These are phyloP conservation scores for Oldenlandia corymbosa DNA, from an alignment of 257 asterid species.

Conservation along the genomic window DNA sequence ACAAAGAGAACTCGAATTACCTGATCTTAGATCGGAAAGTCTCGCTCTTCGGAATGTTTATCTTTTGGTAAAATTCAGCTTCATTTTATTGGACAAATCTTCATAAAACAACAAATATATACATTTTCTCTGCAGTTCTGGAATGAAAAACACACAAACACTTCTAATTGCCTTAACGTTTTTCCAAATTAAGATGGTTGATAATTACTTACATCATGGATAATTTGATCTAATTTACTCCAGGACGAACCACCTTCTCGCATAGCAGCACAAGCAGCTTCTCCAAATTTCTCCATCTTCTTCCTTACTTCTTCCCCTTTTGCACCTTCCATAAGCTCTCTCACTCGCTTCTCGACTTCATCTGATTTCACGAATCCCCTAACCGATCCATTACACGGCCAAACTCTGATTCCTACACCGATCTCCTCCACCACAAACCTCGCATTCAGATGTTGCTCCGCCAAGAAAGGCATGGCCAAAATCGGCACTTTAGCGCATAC, in stretches of 20 bases:
- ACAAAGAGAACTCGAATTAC: no score
- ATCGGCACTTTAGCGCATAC: background rate
- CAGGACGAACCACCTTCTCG: conserved; percentile 1
- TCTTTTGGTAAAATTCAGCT: no score
- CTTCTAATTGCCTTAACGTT: no score
- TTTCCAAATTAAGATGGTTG: background rate
- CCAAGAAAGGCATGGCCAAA: background rate
- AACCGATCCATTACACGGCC: background rate
- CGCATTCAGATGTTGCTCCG: conserved; percentile 3
- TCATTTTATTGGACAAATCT: no score
- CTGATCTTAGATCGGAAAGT: no score
- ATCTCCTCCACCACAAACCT: background rate
- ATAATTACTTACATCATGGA: conserved; percentile 3
- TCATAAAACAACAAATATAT: no score
- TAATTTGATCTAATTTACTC: background rate
- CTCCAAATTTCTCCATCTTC: background rate
- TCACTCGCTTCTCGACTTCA: conserved; percentile 4
- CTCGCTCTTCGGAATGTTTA: no score
- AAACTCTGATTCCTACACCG: background rate
- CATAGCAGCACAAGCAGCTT: background rate
- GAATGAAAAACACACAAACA: no score
- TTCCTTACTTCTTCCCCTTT: conserved; percentile 5
- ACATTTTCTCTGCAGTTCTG: no score
- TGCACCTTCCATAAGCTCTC: conserved; percentile 4
- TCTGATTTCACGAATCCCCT: background rate